These are phyloP conservation scores for Wickerhamiella bombiphila DNA, from an alignment of 805 yeast genomes.

Conservation along the genomic window DNA sequence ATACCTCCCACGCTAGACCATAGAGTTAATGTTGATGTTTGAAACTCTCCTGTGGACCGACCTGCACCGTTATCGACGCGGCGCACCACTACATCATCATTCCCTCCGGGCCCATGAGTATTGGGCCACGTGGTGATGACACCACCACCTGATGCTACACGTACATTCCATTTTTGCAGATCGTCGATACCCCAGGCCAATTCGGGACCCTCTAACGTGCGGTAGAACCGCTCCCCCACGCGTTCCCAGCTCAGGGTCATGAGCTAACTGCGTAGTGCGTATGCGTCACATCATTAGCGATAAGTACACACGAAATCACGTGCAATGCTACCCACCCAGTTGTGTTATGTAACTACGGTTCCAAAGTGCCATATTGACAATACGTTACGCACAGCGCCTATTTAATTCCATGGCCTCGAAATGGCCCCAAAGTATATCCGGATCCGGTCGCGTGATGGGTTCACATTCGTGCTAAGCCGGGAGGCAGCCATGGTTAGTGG, in stretches of 20 bases:
- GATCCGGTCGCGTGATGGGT: slow-evolving; percentile 60
- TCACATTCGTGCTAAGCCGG: slow-evolving; percentile 42
- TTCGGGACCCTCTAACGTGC: slow-evolving; percentile 42
- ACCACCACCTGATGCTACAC: slow-evolving; percentile 40
- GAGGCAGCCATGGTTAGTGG: slow-evolving; percentile 69
- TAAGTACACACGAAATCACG: too few species aligned
- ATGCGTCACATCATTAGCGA: too few species aligned
- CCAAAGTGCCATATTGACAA: too few species aligned
- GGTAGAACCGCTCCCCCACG: slow-evolving; percentile 54
- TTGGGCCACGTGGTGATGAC: slow-evolving; percentile 32
- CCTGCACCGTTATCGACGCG: slow-evolving; percentile 2
- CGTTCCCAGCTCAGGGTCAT: slow-evolving; percentile 65
- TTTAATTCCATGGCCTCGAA: too few species aligned
- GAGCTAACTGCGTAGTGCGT: too few species aligned
- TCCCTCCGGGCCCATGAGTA: too few species aligned
- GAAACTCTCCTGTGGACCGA: slow-evolving; percentile 3
- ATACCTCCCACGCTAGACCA: slow-evolving; percentile 23
- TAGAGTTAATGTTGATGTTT: too few species aligned
- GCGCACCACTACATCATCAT: slow-evolving; percentile 7
- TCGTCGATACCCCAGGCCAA: slow-evolving; percentile 35
- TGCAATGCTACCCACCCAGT: too few species aligned
- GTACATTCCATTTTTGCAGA: slow-evolving; percentile 31
- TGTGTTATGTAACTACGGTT: too few species aligned
- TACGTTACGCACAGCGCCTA: too few species aligned
- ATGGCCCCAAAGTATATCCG: slow-evolving; percentile 35